Conservation (phyloP, 2,329 filamentous ascomycete genomes). For the Nemania bipapillata region DNA sequence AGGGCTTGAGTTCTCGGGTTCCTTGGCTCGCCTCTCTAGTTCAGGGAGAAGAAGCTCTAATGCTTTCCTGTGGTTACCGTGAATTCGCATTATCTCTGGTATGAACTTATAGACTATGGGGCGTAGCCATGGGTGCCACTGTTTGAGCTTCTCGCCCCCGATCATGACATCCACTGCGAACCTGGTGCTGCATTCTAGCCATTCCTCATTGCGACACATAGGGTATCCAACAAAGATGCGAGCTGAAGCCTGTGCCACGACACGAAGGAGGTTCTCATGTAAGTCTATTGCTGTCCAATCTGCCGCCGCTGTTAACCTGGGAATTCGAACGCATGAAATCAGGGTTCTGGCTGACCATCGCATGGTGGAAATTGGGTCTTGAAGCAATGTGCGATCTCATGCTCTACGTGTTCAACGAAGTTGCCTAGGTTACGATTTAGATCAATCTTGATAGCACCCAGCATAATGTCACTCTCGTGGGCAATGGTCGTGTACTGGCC, state of each 20-base stretch:
- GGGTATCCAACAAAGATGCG: slow-evolving; percentile 48
- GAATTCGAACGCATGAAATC: background rate
- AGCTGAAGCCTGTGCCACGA: slow-evolving; percentile 48
- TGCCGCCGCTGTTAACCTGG: slow-evolving; percentile 25
- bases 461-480: slow-evolving; percentile 48
- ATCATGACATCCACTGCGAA: slow-evolving; percentile 47
- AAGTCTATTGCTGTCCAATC: slow-evolving; percentile 48
- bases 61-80: slow-evolving; percentile 44
- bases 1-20: slow-evolving; percentile 17
- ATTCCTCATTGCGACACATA: slow-evolving; percentile 47
- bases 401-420: slow-evolving; percentile 46
- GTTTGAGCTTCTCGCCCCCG: slow-evolving; percentile 48
- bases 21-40: slow-evolving; percentile 40
- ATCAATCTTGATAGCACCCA: slow-evolving; percentile 48
- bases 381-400: slow-evolving; percentile 46
- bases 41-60: slow-evolving; percentile 45
- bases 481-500: slow-evolving; percentile 49
- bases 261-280: slow-evolving; percentile 45
- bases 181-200: slow-evolving; percentile 47
- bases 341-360: slow-evolving; percentile 39
- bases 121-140: slow-evolving; percentile 47
- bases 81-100: slow-evolving; percentile 47
- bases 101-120: slow-evolving; percentile 47
- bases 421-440: slow-evolving; percentile 46
- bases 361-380: slow-evolving; percentile 46